Percentiles rank a stretch among this genome's conserved stretches.
phyloP scores from a whole-genome alignment of 2,329 filamentous ascomycete genomes.

The Curvularia spicifera region DNA sequence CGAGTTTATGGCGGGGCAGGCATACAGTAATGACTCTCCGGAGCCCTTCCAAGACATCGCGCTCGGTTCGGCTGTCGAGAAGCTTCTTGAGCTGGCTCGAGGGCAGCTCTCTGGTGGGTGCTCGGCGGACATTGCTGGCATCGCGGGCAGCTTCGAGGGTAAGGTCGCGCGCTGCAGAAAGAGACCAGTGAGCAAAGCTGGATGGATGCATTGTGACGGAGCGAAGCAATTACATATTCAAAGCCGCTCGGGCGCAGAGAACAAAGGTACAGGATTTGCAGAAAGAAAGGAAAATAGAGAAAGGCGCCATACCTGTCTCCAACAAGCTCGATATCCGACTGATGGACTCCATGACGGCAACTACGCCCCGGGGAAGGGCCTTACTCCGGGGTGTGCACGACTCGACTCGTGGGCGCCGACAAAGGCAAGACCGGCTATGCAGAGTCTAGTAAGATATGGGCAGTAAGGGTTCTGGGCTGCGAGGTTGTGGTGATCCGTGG shows the following conservation, averaged over 20 bases:
- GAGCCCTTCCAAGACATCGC: conserved; percentile 90
- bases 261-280: neutral
- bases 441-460: conserved; percentile 28
- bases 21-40: conserved; percentile 85
- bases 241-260: conserved; percentile 16
- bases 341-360: conserved; percentile 83
- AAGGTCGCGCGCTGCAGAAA: conserved; percentile 81
- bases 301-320: conserved; percentile 74
- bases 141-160: conserved; percentile 96
- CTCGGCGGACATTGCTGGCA: conserved; percentile 66
- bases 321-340: conserved; percentile 91
- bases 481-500: conserved; percentile 34
- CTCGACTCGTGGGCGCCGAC: conserved; percentile 19
- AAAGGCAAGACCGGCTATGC: conserved; percentile 35
- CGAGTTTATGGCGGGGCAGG: conserved; percentile 20
- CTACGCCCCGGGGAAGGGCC: conserved; percentile 20
- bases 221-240: conserved; percentile 13
- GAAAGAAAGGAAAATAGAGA: conserved; percentile 12
- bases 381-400: conserved; percentile 24
- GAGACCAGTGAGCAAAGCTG: conserved; percentile 49
- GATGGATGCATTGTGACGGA: conserved; percentile 43
- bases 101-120: conserved; percentile 70
- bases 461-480: conserved; percentile 21
- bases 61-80: conserved; percentile 89
- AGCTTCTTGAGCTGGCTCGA: conserved; percentile 91